Base-by-base conservation (phyloP, 2,329 filamentous ascomycete genomes). In the Epicoccum sorghinum region DNA sequence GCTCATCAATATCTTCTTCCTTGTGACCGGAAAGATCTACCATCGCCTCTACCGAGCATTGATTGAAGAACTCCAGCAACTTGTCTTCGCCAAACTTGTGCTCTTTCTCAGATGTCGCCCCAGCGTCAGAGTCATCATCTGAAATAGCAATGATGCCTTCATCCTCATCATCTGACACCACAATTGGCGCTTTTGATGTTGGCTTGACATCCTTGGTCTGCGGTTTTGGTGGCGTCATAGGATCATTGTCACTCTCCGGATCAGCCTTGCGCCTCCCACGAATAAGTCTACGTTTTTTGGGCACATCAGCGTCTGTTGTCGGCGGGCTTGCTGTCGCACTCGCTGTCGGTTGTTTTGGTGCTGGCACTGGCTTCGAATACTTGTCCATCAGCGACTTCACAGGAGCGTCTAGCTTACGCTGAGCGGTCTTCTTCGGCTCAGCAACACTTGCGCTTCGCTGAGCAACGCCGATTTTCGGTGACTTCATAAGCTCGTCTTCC, bases 61-160 rank as follows among this genome's bases (percentile, higher is more conserved):
- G 86, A 68, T 98, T 98, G 74, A 99, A 87, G 67, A 92, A 96
- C 7, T 86, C 82, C 25, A 98, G 79, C 6, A 97, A 84, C 50
- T 82, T 82, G 4, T 67, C 68, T 27, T 85, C 80, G 36, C 85
- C 70, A 27, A 70, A 63, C 14, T 44, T 55, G 24, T 59, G 65
- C 8, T 74, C 68, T 12, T 55, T 59, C 6, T 57, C 65, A 24
- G 57, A 60, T 4, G 37, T 47, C 3, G 25, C 44, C 39, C 79
- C 78, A 12, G 74, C 74, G 10, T 80, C 79, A 1, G 80, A 79
- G 14, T 82, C 77, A 30, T 74, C 71, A 13, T 73, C 72, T 9
- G 73, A 69, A 2, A 72, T 65, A 18, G 74, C 68, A n/a, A 70
- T 61, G 29, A 73, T 68, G 4, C 66, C 71, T 43, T 72, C 71